Evolutionary conservation across 78 protist genomes (phyloP), one percentile per base, ranked within the genome.

Genomic region (Speleostelium caveatum): DNA sequence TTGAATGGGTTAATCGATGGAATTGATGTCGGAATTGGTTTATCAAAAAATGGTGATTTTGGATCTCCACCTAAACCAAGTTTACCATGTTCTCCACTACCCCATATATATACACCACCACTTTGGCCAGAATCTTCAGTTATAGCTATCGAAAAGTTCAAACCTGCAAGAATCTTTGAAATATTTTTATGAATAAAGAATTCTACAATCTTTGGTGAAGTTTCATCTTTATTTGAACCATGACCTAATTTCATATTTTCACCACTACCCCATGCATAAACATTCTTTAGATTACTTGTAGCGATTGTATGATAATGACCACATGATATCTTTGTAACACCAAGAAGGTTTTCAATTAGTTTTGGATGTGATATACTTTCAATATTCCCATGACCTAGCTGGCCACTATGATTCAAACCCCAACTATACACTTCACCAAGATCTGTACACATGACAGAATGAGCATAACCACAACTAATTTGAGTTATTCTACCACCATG

Each of bases 201-300:
- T 49, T 75, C 86, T 3, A 89, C 53, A 30, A 76, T 36, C 22
- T 49, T 49, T 1, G 94, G 94, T 33, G 41, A 19, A 22, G 59
- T 19, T 33, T 72, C 87, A 39, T 77, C 62, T 26, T 63, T 79
- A 28, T 59, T 56, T 1, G 53, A 33, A 22, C 94, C 87, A 30
- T 65, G 78, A 7, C 94, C 94, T 16, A 89, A 75, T 61, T 76
- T 71, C 86, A 73, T 72, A 45, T 89, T 87, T 32, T 72, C 87
- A 42, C 94, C 94, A 24, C 36, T 42, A 22, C 94, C 94, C 94
- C 94, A 89, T 22, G 73, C 30, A 55, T 77, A 89, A 4, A 89
- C 79, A 53, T 49, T 77, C 30, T 77, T 71, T 21, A 89, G 51
- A 38, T 89, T 87, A 1, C 78, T 65, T 22, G 75, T 73, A 3